Conservation (phyloP, 306 rosid genomes). For the Erythrophleum fordii region DNA sequence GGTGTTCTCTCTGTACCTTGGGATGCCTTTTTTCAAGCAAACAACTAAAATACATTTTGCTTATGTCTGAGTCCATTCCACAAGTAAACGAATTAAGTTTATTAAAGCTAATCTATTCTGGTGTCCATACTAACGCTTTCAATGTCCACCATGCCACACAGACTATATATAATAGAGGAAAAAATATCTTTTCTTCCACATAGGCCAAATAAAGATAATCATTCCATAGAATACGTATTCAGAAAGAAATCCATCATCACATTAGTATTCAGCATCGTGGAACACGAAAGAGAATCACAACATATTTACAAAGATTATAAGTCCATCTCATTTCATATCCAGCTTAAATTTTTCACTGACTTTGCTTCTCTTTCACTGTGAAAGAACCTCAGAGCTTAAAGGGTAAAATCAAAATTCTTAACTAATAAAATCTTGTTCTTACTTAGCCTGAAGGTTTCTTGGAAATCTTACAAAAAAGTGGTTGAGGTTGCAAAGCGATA, state of each 20-base stretch:
- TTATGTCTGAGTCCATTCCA: no score
- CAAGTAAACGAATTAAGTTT: no score
- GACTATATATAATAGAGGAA: background rate
- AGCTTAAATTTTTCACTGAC: no score
- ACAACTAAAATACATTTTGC: background rate
- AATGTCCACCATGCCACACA: slow-evolving; percentile 21
- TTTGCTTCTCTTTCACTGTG: no score
- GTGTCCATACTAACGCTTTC: slow-evolving; percentile 12
- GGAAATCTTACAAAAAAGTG: no score
- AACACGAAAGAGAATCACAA: slow-evolving; percentile 11
- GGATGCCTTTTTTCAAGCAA: background rate
- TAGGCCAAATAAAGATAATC: slow-evolving; percentile 3
- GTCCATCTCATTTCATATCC: no score
- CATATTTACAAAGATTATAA: slow-evolving; percentile 17
- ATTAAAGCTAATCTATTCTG: no score
- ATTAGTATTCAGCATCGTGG: background rate
- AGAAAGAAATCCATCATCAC: background rate
- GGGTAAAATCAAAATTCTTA: no score
- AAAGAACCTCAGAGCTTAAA: no score
- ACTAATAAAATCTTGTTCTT: no score
- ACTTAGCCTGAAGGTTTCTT: no score
- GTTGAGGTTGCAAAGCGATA: no score
- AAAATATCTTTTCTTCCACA: background rate
- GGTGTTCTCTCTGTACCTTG: background rate
- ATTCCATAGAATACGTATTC: background rate